These are phyloP conservation scores for Vitis hybrid DNA, from an alignment of 177 flowering plant genomes.

Conservation along the genomic window DNA sequence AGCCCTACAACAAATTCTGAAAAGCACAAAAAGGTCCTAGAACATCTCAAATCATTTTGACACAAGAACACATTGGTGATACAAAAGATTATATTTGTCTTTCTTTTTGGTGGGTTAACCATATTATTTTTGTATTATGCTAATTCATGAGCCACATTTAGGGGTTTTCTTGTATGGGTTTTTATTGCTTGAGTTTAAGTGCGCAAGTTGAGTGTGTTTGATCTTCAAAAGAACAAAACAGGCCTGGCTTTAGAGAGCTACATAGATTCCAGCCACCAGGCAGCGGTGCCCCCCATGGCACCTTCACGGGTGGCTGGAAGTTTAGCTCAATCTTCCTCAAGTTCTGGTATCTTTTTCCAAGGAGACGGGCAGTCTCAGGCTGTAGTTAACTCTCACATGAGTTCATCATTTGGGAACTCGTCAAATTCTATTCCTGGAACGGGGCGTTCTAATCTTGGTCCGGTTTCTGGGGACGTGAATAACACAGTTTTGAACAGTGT, in stretches of 20 bases:
- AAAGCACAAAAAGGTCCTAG: constrained; percentile 15
- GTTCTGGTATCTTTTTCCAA: constrained; percentile 85
- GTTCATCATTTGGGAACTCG: constrained; percentile 71
- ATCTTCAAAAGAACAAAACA: constrained; percentile 5
- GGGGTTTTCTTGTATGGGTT: not conserved
- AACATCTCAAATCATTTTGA: not conserved
- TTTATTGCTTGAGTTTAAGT: not conserved
- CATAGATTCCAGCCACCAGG: constrained; percentile 59
- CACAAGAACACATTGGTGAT: not conserved
- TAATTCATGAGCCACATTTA: not conserved
- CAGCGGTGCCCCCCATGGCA: constrained; percentile 58
- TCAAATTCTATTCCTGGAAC: constrained; percentile 57
- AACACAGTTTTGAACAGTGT: constrained; percentile 60
- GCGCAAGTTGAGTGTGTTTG: not conserved
- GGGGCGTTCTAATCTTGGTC: constrained; percentile 50
- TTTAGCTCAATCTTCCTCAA: constrained; percentile 66
- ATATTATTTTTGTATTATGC: constrained; percentile 1
- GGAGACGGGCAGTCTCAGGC: constrained; percentile 66
- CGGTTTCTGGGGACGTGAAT: constrained; percentile 70
- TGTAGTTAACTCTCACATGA: constrained; percentile 60
- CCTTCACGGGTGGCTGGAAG: constrained; percentile 86
- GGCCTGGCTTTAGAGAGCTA: constrained; percentile 66
- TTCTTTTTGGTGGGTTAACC: constrained; percentile 9
- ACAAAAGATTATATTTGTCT: constrained; percentile 3
- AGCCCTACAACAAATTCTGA: constrained; percentile 17